Evolutionary conservation across 1,139 yeast species (phyloP).

Genomic region (Hansenula sp.): DNA sequence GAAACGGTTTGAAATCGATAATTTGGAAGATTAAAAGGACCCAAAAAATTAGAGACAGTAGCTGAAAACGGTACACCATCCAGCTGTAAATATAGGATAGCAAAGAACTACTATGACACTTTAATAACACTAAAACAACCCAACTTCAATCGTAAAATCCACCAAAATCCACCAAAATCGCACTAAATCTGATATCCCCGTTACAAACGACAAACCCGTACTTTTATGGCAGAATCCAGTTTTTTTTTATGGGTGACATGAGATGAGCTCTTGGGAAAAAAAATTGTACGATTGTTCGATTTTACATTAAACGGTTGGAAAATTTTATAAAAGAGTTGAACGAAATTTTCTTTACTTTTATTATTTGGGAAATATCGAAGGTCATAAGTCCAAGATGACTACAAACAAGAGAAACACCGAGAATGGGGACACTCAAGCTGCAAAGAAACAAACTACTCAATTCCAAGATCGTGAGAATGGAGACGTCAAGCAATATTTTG

Average conservation of each 20-base stretch:
- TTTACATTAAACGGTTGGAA: background rate
- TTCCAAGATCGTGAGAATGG: constrained; percentile 16
- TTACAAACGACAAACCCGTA: background rate
- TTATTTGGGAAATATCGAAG: background rate
- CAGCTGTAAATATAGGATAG: no score
- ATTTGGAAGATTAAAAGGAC: no score
- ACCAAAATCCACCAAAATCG: no score
- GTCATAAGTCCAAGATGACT: background rate
- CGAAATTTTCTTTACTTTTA: background rate
- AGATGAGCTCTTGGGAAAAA: constrained; percentile 2
- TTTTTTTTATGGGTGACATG: constrained; percentile 1
- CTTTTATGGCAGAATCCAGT: background rate
- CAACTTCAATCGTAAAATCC: no score
- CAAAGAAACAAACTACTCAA: constrained; percentile 13
- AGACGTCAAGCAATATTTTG: constrained; percentile 48
- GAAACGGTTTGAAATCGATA: no score
- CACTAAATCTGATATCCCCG: no score
- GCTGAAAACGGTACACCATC: no score
- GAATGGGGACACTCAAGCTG: background rate
- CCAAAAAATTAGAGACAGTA: no score
- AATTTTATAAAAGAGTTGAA: no score
- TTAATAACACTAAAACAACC: no score
- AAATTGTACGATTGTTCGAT: constrained; percentile 1
- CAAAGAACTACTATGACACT: no score
- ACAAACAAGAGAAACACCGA: constrained; percentile 1